Evolutionary conservation across 2,329 filamentous ascomycete genomes (phyloP).

Genomic region (Phyllosticta citribraziliensis): DNA sequence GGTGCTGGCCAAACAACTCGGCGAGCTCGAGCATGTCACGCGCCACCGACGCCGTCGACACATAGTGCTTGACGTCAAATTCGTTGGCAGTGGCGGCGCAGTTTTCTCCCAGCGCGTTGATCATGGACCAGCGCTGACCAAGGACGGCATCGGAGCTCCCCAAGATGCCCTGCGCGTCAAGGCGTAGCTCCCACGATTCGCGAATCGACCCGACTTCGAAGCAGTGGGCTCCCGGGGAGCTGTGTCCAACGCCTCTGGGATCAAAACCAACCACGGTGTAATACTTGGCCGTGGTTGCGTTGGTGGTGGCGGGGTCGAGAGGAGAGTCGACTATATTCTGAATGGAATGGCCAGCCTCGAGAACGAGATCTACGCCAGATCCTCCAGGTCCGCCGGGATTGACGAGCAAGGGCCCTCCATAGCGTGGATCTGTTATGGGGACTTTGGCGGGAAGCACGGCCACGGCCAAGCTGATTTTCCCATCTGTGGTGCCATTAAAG

Average conservation of each 20-base stretch:
- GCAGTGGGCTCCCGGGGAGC: conserved; percentile 26
- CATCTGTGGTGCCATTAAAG: conserved; percentile 25
- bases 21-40: conserved; percentile 41
- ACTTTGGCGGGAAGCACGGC: conserved; percentile 24
- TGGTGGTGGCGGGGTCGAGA: conserved; percentile 10
- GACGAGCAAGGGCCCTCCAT: conserved; percentile 32
- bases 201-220: conserved; percentile 20
- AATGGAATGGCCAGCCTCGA: conserved; percentile 16
- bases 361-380: conserved; percentile 26
- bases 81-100: conserved; percentile 19
- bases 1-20: conserved; percentile 33
- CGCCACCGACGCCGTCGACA: conserved; percentile 38
- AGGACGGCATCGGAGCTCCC: conserved; percentile 34
- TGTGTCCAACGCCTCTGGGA: conserved; percentile 31
- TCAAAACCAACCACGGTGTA: conserved; percentile 38
- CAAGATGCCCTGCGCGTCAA: conserved; percentile 28
- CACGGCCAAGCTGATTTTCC: conserved; percentile 23
- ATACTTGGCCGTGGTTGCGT: conserved; percentile 21
- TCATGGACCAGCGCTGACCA: conserved; percentile 33
- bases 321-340: conserved; percentile 22
- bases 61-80: conserved; percentile 32
- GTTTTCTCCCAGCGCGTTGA: conserved; percentile 24
- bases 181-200: conserved; percentile 29
- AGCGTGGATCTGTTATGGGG: conserved; percentile 25
- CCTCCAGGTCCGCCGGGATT: conserved; percentile 38